Evolutionary conservation across 345 rosid species (phyloP).

Genomic region (Pseudoturritis turrita): DNA sequence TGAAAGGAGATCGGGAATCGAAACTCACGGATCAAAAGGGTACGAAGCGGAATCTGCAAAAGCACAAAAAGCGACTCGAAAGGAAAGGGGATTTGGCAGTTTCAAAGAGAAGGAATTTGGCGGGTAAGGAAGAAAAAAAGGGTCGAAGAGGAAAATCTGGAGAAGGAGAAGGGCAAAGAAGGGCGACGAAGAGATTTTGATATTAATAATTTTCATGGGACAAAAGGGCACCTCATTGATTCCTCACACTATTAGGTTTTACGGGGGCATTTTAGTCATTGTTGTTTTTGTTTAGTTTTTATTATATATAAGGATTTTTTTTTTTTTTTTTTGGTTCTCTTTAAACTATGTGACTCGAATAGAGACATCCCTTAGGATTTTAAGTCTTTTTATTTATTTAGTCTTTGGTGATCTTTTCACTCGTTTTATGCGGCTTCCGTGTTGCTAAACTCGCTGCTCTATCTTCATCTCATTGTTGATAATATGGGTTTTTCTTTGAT

Average conservation of each 20-base stretch:
- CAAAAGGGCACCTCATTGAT: background rate
- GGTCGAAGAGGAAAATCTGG: slow-evolving; percentile 22
- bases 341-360: no score
- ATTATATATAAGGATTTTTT: no score
- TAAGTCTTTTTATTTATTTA: no score
- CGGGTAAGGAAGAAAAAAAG: slow-evolving; percentile 20
- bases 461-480: no score
- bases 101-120: slow-evolving; percentile 27
- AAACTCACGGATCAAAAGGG: slow-evolving; percentile 9
- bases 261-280: background rate
- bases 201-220: background rate
- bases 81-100: background rate
- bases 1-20: background rate
- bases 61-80: background rate
- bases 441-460: no score
- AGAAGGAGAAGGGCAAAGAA: slow-evolving; percentile 25
- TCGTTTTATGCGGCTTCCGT: no score
- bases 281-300: no score
- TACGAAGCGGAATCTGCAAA: background rate
- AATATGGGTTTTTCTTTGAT: no score
- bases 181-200: slow-evolving; percentile 14
- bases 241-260: background rate
- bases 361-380: no score
- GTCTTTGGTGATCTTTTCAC: no score
- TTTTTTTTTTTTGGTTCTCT: background rate